Conservation (phyloP, 2,329 filamentous ascomycete genomes). For the Cryoendolithus antarcticus region DNA sequence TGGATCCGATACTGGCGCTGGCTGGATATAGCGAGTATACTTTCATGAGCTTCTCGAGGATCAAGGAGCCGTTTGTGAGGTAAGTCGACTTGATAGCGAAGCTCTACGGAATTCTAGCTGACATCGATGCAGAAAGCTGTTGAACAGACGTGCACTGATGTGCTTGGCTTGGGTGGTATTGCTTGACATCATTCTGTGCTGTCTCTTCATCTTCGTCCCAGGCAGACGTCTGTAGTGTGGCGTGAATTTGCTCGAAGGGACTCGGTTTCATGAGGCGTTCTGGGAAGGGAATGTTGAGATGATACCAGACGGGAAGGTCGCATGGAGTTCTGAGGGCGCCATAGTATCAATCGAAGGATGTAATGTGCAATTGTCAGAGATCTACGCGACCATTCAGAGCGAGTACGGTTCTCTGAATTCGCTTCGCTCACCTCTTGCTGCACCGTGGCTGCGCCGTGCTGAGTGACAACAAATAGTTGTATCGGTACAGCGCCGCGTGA, state of each 20-base stretch:
- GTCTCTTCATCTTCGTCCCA: slow-evolving; percentile 90
- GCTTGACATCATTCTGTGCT: slow-evolving; percentile 68
- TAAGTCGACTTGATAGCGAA: slow-evolving; percentile 7
- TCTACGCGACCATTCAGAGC: not conserved
- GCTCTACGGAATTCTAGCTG: not conserved
- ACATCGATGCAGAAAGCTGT: slow-evolving; percentile 46
- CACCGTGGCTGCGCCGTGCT: too few relatives aligned
- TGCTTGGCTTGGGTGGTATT: slow-evolving; percentile 64
- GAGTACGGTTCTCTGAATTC: not conserved
- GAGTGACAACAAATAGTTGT: too few relatives aligned
- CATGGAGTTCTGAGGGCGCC: not conserved
- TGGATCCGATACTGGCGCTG: slow-evolving; percentile 82
- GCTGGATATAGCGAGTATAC: slow-evolving; percentile 93
- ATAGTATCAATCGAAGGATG: not conserved
- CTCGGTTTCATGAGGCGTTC: not conserved
- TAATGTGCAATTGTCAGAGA: not conserved
- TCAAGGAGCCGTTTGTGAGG: slow-evolving; percentile 79
- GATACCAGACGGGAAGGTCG: not conserved
- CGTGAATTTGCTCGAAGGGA: not conserved
- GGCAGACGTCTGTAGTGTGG: slow-evolving; percentile 57
- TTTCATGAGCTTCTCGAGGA: slow-evolving; percentile 77
- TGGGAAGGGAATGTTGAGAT: not conserved
- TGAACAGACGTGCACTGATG: slow-evolving; percentile 72
- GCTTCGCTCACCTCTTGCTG: too few relatives aligned
- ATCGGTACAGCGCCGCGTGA: not conserved